phyloP scores from a whole-genome alignment of 257 asterid species.

The Hygrophila difformis region DNA sequence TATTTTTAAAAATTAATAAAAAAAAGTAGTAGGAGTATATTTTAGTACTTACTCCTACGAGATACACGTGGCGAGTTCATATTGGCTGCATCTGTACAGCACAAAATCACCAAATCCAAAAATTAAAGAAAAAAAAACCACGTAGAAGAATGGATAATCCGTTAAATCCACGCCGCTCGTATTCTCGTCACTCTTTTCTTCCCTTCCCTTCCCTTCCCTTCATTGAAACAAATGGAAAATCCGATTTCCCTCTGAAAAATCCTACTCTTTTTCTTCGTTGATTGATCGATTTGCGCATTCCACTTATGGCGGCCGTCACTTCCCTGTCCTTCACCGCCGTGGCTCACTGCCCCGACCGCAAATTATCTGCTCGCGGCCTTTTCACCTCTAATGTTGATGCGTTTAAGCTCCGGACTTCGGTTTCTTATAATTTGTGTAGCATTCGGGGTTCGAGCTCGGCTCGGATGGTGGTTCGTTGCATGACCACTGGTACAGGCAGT shows the following conservation, averaged over 20 bases:
- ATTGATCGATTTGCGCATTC: neutral
- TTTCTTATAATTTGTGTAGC: conserved; percentile 25
- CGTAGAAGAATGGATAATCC: conserved; percentile 32
- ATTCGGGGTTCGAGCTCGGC: conserved; percentile 29
- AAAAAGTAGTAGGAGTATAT: no score
- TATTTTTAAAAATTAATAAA: no score
- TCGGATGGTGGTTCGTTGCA: conserved; percentile 54
- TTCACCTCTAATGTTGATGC: conserved; percentile 23
- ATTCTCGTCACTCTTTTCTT: neutral
- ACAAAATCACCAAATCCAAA: conserved; percentile 8
- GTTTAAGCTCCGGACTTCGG: conserved; percentile 33
- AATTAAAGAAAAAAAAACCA: neutral
- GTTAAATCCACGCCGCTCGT: conserved; percentile 29
- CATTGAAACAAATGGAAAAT: conserved; percentile 8
- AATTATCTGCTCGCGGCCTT: conserved; percentile 22
- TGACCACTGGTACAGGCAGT: conserved; percentile 52
- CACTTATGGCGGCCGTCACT: conserved; percentile 46
- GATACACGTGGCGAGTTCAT: neutral
- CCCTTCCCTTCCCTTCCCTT: neutral
- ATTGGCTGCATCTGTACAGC: neutral
- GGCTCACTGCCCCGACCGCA: conserved; percentile 36
- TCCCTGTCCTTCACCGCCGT: conserved; percentile 38
- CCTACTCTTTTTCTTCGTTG: neutral
- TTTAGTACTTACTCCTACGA: no score
- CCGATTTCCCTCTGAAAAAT: conserved; percentile 17